Percentiles rank a stretch among this genome's conserved stretches.
phyloP scores from a whole-genome alignment of 768 basidiomycete species.

The Filobasidium floriforme region DNA sequence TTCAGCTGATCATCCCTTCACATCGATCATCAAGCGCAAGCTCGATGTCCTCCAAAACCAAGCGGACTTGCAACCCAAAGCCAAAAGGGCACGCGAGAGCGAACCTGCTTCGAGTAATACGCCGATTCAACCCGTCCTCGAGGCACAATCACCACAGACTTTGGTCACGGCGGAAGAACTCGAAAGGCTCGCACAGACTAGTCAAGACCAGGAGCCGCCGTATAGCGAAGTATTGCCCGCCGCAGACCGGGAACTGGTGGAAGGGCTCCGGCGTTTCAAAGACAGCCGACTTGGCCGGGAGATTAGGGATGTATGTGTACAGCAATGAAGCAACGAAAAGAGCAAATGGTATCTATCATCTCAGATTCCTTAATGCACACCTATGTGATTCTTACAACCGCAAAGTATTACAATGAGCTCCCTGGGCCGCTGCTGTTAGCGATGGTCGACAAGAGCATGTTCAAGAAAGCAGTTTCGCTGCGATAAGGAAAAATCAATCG shows the following conservation, averaged over 20 bases:
- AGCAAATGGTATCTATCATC: background rate
- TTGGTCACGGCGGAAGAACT: background rate
- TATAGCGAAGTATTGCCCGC: slow-evolving; percentile 17
- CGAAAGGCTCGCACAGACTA: background rate
- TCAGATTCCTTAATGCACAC: background rate
- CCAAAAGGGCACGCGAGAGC: background rate
- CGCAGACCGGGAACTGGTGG: slow-evolving; percentile 33
- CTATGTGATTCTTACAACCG: background rate
- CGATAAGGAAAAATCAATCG: background rate
- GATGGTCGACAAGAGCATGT: slow-evolving; percentile 42
- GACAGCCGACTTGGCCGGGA: slow-evolving; percentile 29
- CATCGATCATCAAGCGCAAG: slow-evolving; percentile 28
- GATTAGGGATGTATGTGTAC: slow-evolving; percentile 34
- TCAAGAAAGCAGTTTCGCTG: slow-evolving; percentile 41
- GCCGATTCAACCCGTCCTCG: background rate
- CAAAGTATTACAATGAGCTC: background rate
- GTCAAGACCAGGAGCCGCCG: slow-evolving; percentile 3
- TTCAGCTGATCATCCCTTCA: slow-evolving; percentile 25
- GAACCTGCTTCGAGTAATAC: background rate
- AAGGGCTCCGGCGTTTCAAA: slow-evolving; percentile 34
- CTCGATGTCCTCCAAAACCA: slow-evolving; percentile 21
- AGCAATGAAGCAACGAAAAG: background rate
- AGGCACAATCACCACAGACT: background rate
- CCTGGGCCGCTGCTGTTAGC: slow-evolving; percentile 29
- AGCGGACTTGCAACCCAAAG: background rate